A percentile compares a stretch with the other conserved stretches of the same genome.
These are phyloP conservation scores for Parathielavia appendiculata DNA, from an alignment of 495 filamentous ascomycete genomes.

Conservation along the genomic window DNA sequence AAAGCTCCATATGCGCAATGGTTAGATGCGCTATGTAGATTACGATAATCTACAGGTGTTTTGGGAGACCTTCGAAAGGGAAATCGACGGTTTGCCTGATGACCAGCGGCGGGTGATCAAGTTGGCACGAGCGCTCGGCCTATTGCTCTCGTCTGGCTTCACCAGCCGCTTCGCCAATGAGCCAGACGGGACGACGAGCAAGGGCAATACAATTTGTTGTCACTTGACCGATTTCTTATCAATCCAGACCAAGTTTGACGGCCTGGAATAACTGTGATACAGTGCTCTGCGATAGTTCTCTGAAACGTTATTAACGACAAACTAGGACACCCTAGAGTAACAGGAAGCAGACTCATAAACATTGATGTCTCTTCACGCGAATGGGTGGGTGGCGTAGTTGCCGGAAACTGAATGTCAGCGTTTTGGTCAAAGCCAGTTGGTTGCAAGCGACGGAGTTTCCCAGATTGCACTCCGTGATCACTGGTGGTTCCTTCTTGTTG, in stretches of 20 bases:
- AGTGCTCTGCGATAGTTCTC: too few relatives aligned
- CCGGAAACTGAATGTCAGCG: too few relatives aligned
- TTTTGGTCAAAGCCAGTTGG: too few relatives aligned
- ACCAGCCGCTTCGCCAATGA: constrained; percentile 38
- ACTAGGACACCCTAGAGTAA: too few relatives aligned
- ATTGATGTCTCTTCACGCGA: too few relatives aligned
- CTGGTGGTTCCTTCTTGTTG: too few relatives aligned
- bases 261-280: background rate
- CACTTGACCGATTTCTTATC: constrained; percentile 37
- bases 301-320: too few relatives aligned
- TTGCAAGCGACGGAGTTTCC: too few relatives aligned
- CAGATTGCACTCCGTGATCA: too few relatives aligned
- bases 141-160: constrained; percentile 36
- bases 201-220: constrained; percentile 38
- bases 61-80: constrained; percentile 34
- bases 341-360: too few relatives aligned
- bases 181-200: constrained; percentile 33
- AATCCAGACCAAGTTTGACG: constrained; percentile 26
- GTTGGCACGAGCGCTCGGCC: constrained; percentile 35
- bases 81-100: constrained; percentile 31
- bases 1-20: constrained; percentile 34
- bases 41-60: constrained; percentile 33
- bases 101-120: constrained; percentile 33
- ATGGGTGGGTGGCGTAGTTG: too few relatives aligned
- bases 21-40: constrained; percentile 38